Evolutionary conservation across 2,329 filamentous ascomycete genomes (phyloP), one percentile per base, ranked within the genome.

Genomic region (Monosporascus sp.): DNA sequence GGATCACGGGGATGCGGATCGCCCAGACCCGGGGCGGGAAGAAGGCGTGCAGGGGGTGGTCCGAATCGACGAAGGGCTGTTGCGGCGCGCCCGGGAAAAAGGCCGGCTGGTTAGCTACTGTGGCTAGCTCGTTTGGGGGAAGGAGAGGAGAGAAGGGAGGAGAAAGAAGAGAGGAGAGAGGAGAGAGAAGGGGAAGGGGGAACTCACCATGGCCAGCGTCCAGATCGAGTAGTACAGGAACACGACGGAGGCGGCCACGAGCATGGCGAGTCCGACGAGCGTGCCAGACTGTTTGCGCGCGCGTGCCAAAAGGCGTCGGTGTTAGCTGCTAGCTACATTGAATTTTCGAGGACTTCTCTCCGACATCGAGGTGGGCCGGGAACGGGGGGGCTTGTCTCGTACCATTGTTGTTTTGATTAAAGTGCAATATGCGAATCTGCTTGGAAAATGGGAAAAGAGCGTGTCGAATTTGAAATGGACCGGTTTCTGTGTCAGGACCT

Each of bases 21-120:
- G 94, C 94, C 94, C 94, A 99, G 70, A 96, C 92, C 71, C 94
- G 92, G 47, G 93, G 93, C 58, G 91, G 94, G 78, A 99, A 99
- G 77, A 97, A 81, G 71, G 88, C 88, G 71, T 99, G 94, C 55
- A 97, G 87, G 53, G 91, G 87, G 73, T 99, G 94, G 70, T 91
- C 90, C 54, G 88, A 84, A 73, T 99, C 94, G 74, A 99, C 94
- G 73, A 99, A 99, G 70, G 94, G 94, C 94, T 99, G 63, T 55
- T 37, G 31, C 7, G 31, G 31, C 31, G 31, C 31, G 31, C 31
- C 9, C 31, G 31, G 9, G 31, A 1, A 27, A 5, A 14, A 5
- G 31, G 31, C 31, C 31, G 31, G 31, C 31, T 11, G 46, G 46
- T 61, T 60, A 52, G 49, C 46, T 37, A 51, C 37, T 22, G 40